These are phyloP conservation scores for Solanum sejunctum DNA, from an alignment of 257 asterid genomes.

Conservation along the genomic window DNA sequence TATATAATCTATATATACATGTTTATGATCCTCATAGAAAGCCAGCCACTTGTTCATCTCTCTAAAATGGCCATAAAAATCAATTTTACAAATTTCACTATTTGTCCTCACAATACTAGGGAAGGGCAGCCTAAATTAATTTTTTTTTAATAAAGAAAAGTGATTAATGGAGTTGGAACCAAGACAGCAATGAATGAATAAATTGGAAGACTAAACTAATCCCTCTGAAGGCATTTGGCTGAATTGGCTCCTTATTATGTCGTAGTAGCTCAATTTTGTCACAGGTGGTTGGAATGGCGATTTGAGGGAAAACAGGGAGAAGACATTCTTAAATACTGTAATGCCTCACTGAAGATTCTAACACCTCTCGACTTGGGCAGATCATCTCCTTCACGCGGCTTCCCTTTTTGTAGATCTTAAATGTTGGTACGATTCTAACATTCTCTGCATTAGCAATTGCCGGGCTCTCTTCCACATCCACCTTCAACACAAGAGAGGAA, in stretches of 20 bases:
- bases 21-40: conserved; percentile 27
- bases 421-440: conserved; percentile 59
- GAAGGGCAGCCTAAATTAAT: background rate
- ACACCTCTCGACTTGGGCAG: conserved; percentile 64
- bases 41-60: conserved; percentile 12
- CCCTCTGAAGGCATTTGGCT: conserved; percentile 32
- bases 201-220: conserved; percentile 30
- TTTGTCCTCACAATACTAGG: conserved; percentile 8
- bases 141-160: background rate
- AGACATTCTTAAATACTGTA: conserved; percentile 33
- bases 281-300: conserved; percentile 9
- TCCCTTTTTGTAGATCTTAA: conserved; percentile 64
- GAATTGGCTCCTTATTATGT: conserved; percentile 24
- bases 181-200: conserved; percentile 38
- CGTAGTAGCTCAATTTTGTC: conserved; percentile 22
- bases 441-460: conserved; percentile 55
- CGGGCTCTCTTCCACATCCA: conserved; percentile 53
- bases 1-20: conserved; percentile 39
- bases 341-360: conserved; percentile 79
- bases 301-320: background rate
- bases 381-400: conserved; percentile 68
- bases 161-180: conserved; percentile 14
- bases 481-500: conserved; percentile 26
- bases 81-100: conserved; percentile 30
- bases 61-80: conserved; percentile 9